phyloP scores from a whole-genome alignment of 306 rosid genomes.

The Heteromeles arbutifolia region DNA sequence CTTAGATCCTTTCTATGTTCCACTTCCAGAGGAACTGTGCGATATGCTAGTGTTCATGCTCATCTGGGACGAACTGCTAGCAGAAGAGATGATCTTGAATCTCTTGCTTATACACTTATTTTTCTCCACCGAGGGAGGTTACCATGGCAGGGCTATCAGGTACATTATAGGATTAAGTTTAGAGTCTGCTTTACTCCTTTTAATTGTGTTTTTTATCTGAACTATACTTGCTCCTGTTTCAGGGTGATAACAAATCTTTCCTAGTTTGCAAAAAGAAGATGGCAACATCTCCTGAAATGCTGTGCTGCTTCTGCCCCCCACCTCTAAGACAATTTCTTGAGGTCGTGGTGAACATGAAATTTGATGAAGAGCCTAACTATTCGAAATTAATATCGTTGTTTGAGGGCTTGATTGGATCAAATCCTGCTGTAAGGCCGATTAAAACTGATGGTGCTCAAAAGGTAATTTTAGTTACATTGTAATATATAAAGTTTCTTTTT shows the following conservation, averaged over 20 bases:
- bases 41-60: conserved; percentile 97
- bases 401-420: conserved; percentile 74
- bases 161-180: conserved; percentile 18
- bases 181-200: conserved; percentile 2
- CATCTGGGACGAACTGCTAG: conserved; percentile 96
- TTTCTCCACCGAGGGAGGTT: conserved; percentile 85
- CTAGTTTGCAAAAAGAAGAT: conserved; percentile 72
- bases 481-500: neutral
- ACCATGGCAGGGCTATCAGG: conserved; percentile 98
- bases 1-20: conserved; percentile 2
- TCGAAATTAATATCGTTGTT: conserved; percentile 72
- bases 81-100: conserved; percentile 93
- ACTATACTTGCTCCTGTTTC: conserved; percentile 6
- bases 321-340: conserved; percentile 85
- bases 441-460: conserved; percentile 91
- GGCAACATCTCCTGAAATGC: conserved; percentile 91
- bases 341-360: conserved; percentile 87
- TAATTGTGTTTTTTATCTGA: neutral
- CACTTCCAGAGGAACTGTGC: conserved; percentile 73
- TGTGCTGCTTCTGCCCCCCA: conserved; percentile 88
- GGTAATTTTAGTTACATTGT: conserved; percentile 30
- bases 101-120: conserved; percentile 88
- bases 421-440: conserved; percentile 80
- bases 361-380: conserved; percentile 95
- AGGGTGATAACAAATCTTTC: conserved; percentile 87